A percentile compares a stretch with the other conserved stretches of the same genome.
These are phyloP conservation scores for Termitomyces sp. DNA, from an alignment of 768 basidiomycete genomes.

Conservation along the genomic window DNA sequence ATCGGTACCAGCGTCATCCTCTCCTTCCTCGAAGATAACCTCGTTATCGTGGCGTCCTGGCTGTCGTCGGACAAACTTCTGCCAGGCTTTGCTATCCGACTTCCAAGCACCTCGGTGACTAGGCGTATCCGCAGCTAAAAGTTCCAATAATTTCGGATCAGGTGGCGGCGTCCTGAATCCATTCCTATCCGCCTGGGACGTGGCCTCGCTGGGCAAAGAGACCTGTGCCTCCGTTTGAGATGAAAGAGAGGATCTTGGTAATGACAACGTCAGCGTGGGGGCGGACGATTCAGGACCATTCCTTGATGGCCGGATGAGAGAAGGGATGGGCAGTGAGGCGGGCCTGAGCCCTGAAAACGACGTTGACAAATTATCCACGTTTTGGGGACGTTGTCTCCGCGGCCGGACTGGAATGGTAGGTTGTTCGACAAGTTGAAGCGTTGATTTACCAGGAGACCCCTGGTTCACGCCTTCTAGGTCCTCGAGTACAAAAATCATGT, in stretches of 20 bases:
- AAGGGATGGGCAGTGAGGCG: slow-evolving; percentile 64
- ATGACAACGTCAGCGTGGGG: slow-evolving; percentile 26
- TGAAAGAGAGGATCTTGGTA: slow-evolving; percentile 22
- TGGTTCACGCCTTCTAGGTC: slow-evolving; percentile 52
- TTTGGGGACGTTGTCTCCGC: slow-evolving; percentile 28
- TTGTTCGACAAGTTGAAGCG: slow-evolving; percentile 42
- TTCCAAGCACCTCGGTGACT: slow-evolving; percentile 74
- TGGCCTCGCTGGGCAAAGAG: background rate
- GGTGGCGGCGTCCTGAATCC: slow-evolving; percentile 13
- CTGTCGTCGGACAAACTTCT: slow-evolving; percentile 46
- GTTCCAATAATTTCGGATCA: slow-evolving; percentile 52
- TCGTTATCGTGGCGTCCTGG: slow-evolving; percentile 16
- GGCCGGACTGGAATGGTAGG: slow-evolving; percentile 28
- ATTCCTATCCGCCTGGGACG: slow-evolving; percentile 6
- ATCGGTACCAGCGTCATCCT: slow-evolving; percentile 14
- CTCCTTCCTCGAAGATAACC: slow-evolving; percentile 29
- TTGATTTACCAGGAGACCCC: slow-evolving; percentile 25
- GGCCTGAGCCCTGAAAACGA: slow-evolving; percentile 62
- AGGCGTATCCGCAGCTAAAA: slow-evolving; percentile 67
- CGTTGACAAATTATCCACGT: slow-evolving; percentile 43
- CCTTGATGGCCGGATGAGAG: slow-evolving; percentile 47
- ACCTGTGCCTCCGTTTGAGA: background rate
- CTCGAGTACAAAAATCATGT: slow-evolving; percentile 71
- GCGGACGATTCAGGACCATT: slow-evolving; percentile 36
- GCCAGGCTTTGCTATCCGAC: slow-evolving; percentile 61